Base-by-base conservation (phyloP, 306 rosid genomes). In the Gillenia trifoliata region DNA sequence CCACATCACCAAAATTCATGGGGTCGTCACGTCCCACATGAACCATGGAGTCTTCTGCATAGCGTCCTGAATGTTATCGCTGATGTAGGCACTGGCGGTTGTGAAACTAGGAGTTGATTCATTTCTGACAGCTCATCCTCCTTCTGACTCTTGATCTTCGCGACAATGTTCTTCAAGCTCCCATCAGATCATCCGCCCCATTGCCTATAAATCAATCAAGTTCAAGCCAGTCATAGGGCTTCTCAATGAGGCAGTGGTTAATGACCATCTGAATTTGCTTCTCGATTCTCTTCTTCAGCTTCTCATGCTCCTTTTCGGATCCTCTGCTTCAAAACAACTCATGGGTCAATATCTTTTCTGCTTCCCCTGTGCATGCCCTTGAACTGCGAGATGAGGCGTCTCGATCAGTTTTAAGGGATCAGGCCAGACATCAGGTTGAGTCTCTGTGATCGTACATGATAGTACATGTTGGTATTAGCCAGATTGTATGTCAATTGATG, bases 391-490 rank as follows among this genome's bases (percentile, higher is more conserved):
- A 83, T 66, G 16, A 83, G 77, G 0, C 72, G 62, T 6, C 81
- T n/a, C n/a, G n/a, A n/a, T 80, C 4, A 56, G 82, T 11, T 85
- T 82, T 11, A 60, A 11, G 0, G 75, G 70, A 22, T 77, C 74
- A 19, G 94, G 96, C 86, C 86, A 86, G 6, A 83, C 75, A 49
- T 87, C 87, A 0, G 89, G 78, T 1, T 74, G 76, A 2, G 90
- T 30, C 5, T 87, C 87, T 3, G 87, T n/a, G 87, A 60, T 78
- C 80, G 2, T 75, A 75, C 20, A 92, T 74, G 20, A 92, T 71
- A 4, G 90, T 90, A 12, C 91, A 90, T 0, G 91, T 88, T n/a
- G n/a, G n/a, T n/a, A n/a, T n/a, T n/a, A n/a, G n/a, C n/a, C n/a
- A n/a, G n/a, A n/a, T n/a, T n/a, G n/a, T n/a, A n/a, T n/a, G n/a